Base-by-base conservation (phyloP, 495 filamentous ascomycete species). In the Podospora bellae-mahoneyi region DNA sequence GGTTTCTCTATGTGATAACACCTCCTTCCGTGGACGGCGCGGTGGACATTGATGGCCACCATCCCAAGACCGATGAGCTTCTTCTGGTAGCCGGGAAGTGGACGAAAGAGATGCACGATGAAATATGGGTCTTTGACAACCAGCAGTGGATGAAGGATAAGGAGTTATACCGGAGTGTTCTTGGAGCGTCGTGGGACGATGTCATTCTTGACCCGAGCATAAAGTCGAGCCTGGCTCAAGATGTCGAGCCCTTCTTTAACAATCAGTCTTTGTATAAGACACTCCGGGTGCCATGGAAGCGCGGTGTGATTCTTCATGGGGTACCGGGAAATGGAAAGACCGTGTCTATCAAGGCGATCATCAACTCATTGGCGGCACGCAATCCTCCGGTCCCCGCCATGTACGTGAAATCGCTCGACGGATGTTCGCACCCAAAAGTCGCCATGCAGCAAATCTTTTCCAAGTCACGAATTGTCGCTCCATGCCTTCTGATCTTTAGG, bases 271-370 rank as follows among this genome's bases (percentile, higher is more conserved):
- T 79, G 3, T 89, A 89, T 73, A 69, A 76, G 30, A 73, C 76
- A 32, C 77, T 87, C n/a, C 78, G 78, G 20, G 84, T 88, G 5
- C 84, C 87, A 5, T 89, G 87, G 86, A 90, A 89, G 75, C 64
- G 76, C 13, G 77, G 77, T 26, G 68, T 86, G 63, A 85, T 86
- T 56, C 75, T 85, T 34, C 79, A 85, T 68, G 84, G 84, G 27
- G 75, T 79, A 0, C 79, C 84, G 1, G 82, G 84, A 13, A 88
- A 87, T 69, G 86, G 86, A 20, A 89, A 89, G 73, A 87, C 86
- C 4, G 80, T 86, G 69, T 81, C 81, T 53, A 84, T 87, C 76
- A 87, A 86, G 74, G 87, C 86, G 6, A 72, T 86, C 18, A 87
- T 87, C 81, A 80, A 83, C 68, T 76, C 79, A 9, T 74, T 87